Evolutionary conservation across 768 basidiomycete species (phyloP).

Genomic region (Phlebiopsis flavidoalba): DNA sequence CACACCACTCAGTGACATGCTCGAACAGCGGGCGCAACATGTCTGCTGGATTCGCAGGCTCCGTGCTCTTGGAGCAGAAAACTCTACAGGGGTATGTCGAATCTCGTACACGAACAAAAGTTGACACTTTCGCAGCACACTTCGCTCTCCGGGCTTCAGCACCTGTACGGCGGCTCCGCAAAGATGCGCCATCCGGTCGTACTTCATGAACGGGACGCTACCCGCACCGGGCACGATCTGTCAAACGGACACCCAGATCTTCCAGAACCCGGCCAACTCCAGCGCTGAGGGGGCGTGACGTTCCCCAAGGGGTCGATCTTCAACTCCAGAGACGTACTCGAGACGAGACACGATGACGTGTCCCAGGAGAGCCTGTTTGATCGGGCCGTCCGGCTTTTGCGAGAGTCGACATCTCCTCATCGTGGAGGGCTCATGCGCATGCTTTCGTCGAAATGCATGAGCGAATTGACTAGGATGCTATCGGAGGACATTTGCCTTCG

Average conservation of each 20-base stretch:
- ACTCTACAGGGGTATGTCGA: slow-evolving; percentile 6
- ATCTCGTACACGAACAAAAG: neutral
- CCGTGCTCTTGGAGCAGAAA: slow-evolving; percentile 2
- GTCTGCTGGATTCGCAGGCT: slow-evolving; percentile 1
- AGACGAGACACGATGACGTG: no score
- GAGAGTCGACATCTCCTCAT: no score
- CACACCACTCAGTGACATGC: neutral
- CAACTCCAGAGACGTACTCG: neutral
- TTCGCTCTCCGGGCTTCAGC: slow-evolving; percentile 18
- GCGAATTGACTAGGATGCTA: no score
- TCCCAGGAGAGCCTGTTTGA: no score
- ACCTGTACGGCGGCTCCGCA: slow-evolving; percentile 28
- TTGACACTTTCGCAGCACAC: neutral
- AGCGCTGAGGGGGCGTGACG: neutral
- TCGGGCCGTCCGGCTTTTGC: no score
- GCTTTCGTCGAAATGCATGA: no score
- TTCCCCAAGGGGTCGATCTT: neutral
- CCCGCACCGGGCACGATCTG: slow-evolving; percentile 38
- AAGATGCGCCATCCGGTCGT: slow-evolving; percentile 33
- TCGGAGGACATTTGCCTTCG: no score
- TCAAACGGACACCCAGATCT: slow-evolving; percentile 9
- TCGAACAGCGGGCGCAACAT: neutral
- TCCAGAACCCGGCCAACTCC: neutral
- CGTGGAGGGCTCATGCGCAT: no score
- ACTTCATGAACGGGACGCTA: slow-evolving; percentile 36